Conservation (phyloP, 768 basidiomycete species). For the Auriscalpium vulgare region DNA sequence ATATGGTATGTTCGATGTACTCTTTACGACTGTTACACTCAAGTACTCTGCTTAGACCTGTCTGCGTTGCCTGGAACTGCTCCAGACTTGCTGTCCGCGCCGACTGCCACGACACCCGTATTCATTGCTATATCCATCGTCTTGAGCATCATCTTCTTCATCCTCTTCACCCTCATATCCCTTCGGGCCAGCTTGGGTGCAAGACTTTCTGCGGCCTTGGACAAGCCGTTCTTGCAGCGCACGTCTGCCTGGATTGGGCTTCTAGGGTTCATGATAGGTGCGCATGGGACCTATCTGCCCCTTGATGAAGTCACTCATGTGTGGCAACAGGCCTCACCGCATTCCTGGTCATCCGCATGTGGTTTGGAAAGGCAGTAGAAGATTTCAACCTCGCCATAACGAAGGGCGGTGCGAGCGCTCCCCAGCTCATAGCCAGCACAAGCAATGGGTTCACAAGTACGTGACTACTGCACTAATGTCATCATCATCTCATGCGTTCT, state of each 20-base stretch:
- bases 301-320: neutral
- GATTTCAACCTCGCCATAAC: constrained; percentile 66
- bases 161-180: constrained; percentile 57
- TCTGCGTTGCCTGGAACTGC: constrained; percentile 50
- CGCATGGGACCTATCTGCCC: constrained; percentile 8
- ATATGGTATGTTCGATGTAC: constrained; percentile 42
- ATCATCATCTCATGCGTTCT: neutral
- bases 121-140: constrained; percentile 57
- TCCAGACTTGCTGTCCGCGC: constrained; percentile 50
- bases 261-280: constrained; percentile 68
- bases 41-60: constrained; percentile 39
- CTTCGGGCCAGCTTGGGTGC: constrained; percentile 57
- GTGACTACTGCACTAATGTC: constrained; percentile 19
- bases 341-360: constrained; percentile 69
- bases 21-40: neutral
- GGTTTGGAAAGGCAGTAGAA: constrained; percentile 71
- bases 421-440: constrained; percentile 51
- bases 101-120: constrained; percentile 49
- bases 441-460: constrained; percentile 72
- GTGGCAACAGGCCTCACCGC: constrained; percentile 47
- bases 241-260: constrained; percentile 68
- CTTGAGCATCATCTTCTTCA: constrained; percentile 53
- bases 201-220: constrained; percentile 40
- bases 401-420: constrained; percentile 43
- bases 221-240: constrained; percentile 50